Conservation (phyloP, 176 grass and related monocot genomes). For the Otatea glauca region DNA sequence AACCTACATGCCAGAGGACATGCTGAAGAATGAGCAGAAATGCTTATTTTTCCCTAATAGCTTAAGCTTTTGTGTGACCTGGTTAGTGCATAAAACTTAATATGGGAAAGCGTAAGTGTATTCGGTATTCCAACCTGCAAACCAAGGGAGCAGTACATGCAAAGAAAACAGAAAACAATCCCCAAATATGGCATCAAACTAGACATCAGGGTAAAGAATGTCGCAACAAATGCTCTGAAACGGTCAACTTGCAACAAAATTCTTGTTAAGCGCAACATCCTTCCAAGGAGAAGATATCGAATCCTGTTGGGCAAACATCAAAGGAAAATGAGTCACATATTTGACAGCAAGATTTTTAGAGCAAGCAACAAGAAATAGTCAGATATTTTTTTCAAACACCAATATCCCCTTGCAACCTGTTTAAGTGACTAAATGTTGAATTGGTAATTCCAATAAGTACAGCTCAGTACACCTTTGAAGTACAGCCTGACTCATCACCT, state of each 20-base stretch:
- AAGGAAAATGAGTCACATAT: slow-evolving; percentile 29
- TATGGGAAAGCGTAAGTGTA: slow-evolving; percentile 9
- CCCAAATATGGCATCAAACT: slow-evolving; percentile 97
- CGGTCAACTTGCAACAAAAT: slow-evolving; percentile 81
- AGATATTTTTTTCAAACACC: slow-evolving; percentile 12
- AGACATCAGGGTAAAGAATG: slow-evolving; percentile 90
- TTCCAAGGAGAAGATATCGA: slow-evolving; percentile 95
- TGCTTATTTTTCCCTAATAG: neutral
- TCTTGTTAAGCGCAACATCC: slow-evolving; percentile 91
- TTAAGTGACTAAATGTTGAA: slow-evolving; percentile 1
- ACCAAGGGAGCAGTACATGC: slow-evolving; percentile 92
- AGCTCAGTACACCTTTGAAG: slow-evolving; percentile 5
- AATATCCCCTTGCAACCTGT: neutral
- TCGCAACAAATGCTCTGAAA: slow-evolving; percentile 94
- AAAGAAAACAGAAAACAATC: slow-evolving; percentile 87
- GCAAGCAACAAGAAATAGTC: neutral
- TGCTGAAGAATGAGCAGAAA: slow-evolving; percentile 6
- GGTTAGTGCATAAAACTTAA: slow-evolving; percentile 30
- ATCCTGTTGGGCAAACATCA: slow-evolving; percentile 67
- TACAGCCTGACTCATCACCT: neutral
- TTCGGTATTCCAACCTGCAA: slow-evolving; percentile 70
- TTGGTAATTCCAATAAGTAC: slow-evolving; percentile 13
- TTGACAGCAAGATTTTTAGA: slow-evolving; percentile 25
- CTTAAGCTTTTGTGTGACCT: slow-evolving; percentile 1
- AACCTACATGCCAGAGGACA: neutral